phyloP scores from a whole-genome alignment of 805 yeast species.

The Yamadazyma ubonensis region DNA sequence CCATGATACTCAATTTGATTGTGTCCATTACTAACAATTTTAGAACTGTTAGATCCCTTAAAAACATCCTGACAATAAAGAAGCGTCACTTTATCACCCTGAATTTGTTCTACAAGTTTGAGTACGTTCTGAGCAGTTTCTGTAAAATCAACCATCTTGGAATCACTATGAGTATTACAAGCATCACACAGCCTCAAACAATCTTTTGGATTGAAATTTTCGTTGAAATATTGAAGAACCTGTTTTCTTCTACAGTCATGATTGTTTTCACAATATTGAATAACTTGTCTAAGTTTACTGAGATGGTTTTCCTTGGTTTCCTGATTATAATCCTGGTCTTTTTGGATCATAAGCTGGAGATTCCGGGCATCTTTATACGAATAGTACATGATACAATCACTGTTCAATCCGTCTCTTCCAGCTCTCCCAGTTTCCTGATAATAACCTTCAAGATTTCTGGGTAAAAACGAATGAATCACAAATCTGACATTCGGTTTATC shows the following conservation, averaged over 20 bases:
- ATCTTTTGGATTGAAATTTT: conserved; percentile 60
- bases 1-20: conserved; percentile 66
- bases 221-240: conserved; percentile 89
- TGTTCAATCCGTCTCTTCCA: conserved; percentile 87
- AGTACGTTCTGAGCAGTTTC: conserved; percentile 58
- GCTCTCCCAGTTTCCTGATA: conserved; percentile 99
- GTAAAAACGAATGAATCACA: conserved; percentile 85
- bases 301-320: conserved; percentile 73
- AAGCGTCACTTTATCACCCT: conserved; percentile 64
- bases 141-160: conserved; percentile 67
- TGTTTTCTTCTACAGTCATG: conserved; percentile 89
- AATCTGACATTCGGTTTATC: conserved; percentile 94
- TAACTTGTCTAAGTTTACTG: conserved; percentile 74
- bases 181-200: conserved; percentile 85
- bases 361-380: conserved; percentile 76
- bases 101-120: conserved; percentile 54
- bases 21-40: conserved; percentile 62
- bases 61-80: conserved; percentile 80
- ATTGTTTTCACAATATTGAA: conserved; percentile 86
- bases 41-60: conserved; percentile 67
- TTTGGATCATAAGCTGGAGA: conserved; percentile 71
- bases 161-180: conserved; percentile 49
- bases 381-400: conserved; percentile 82
- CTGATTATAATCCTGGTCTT: conserved; percentile 65
- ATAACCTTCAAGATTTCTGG: conserved; percentile 91